Evolutionary conservation across 2,329 filamentous ascomycete genomes (phyloP), one percentile per base, ranked within the genome.

Genomic region (Neonectria punicea): DNA sequence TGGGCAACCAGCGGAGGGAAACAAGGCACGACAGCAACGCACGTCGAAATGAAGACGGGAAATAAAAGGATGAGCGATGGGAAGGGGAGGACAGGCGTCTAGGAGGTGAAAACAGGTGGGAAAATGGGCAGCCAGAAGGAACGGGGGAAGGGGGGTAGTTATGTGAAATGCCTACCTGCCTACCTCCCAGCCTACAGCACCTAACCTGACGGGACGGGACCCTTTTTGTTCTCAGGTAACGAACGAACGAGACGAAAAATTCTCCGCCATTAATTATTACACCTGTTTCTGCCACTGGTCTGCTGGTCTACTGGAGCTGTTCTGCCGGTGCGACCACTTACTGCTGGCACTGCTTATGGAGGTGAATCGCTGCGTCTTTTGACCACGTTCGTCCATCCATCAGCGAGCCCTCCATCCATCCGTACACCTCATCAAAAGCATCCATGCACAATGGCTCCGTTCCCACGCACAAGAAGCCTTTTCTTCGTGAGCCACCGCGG

Each of bases 71-170:
- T 18, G 49, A 59, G 59, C 25, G 56, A 69, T 53, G 60, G 61
- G 46, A 69, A 69, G 65, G 69, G 66, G 63, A 69, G 34, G 44
- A 65, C 47, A 65, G 54, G 56, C 46, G 61, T 61, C 65, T 58
- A 61, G 71, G 67, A 74, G 65, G 66, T 68, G 53, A 64, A 73
- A 75, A 73, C 66, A 63, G 66, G 70, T 69, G 63, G 71, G 67
- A 74, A 75, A 70, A 68, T 64, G 69, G 72, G 72, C 66, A 68
- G 69, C 62, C 68, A 74, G 66, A 75, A 71, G 69, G 72, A 74
- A 75, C 72, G 76, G 76, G 77, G 76, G 72, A 74, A 73, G 74
- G 75, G 75, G 75, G 76, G 73, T 74, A 78, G 76, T 76, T 79
- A 78, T 78, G 76, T 76, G 77, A 77, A 74, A 74, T 73, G 75